Base-by-base conservation (phyloP, 495 filamentous ascomycete species). In the Podospora comata region DNA sequence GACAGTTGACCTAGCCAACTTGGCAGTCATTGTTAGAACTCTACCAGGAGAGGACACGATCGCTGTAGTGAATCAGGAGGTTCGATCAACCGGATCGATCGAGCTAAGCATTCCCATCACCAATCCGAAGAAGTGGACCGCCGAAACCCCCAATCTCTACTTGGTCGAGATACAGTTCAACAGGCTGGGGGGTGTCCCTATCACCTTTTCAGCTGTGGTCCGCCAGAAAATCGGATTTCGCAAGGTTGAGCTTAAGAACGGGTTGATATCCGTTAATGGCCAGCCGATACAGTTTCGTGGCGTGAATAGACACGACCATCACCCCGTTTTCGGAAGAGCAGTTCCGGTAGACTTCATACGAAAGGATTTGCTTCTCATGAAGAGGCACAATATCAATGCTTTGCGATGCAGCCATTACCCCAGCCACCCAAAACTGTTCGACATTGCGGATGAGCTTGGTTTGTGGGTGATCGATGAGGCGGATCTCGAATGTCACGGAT, bases 391-490 rank as follows among this genome's bases (percentile, higher is more conserved):
- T 48, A 81, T 91, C 75, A 90, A 90, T 69, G 83, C 88, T 1
- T 74, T 90, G 18, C 85, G 88, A 0, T 87, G 85, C 66, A 86
- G 83, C 32, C 87, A 90, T 67, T 86, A 89, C 62, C 88, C 88
- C 4, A 85, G 85, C 28, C 80, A 89, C 67, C 82, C 84, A 1
- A 74, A 74, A 28, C 78, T 90, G 7, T 86, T 87, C 62, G 83
- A 86, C n/a, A 74, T 91, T 2, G 86, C 85, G 55, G 88, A 91
- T 68, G 87, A 91, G 71, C 75, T 91, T 32, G 90, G 90, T 0
- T 70, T 92, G 34, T 91, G 85, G 80, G 82, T 91, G 16, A 88
- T 91, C 68, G 89, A 91, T 64, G 89, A 92, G 73, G 86, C 87
- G 0, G 89, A 92, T 71, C 81, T 91, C 0, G 89, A 90, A 74